These are phyloP conservation scores for Oenanthe javanica DNA, from an alignment of 140 eudicot genomes.

Conservation along the genomic window DNA sequence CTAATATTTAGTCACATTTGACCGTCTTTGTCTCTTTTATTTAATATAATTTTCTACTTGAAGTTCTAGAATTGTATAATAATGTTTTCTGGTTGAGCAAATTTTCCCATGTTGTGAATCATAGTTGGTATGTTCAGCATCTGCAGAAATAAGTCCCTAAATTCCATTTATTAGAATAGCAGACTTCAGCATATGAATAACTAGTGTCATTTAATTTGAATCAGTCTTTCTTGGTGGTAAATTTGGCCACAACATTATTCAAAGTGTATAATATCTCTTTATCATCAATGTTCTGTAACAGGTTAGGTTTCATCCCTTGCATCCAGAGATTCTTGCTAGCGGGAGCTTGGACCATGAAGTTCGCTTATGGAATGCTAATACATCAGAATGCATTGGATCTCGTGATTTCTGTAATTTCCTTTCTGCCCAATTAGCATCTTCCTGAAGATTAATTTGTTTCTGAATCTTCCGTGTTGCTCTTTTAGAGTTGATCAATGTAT, in stretches of 20 bases:
- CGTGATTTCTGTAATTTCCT: slow-evolving; percentile 59
- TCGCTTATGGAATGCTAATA: slow-evolving; percentile 63
- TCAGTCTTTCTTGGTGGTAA: neutral
- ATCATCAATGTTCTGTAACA: slow-evolving; percentile 18
- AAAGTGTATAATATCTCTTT: slow-evolving; percentile 11
- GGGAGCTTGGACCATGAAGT: slow-evolving; percentile 81
- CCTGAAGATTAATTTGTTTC: neutral
- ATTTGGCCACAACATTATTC: neutral
- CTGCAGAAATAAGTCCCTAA: neutral
- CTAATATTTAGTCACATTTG: neutral
- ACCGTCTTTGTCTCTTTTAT: neutral
- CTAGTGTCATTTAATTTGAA: neutral
- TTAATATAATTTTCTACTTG: neutral
- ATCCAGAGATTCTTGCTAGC: slow-evolving; percentile 60
- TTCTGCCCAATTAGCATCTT: slow-evolving; percentile 8
- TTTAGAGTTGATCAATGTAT: neutral
- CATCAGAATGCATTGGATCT: slow-evolving; percentile 63
- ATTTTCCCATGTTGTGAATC: neutral
- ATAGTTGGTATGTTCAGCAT: too few relatives aligned
- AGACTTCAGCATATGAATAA: neutral
- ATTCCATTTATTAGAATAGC: neutral
- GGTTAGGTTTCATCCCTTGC: slow-evolving; percentile 70
- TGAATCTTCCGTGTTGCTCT: slow-evolving; percentile 7
- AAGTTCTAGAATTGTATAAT: neutral
- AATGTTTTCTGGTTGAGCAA: neutral